These are phyloP conservation scores for Furculomyces boomerangus DNA, from an alignment of 371 early-diverging fungal genomes.

Conservation along the genomic window DNA sequence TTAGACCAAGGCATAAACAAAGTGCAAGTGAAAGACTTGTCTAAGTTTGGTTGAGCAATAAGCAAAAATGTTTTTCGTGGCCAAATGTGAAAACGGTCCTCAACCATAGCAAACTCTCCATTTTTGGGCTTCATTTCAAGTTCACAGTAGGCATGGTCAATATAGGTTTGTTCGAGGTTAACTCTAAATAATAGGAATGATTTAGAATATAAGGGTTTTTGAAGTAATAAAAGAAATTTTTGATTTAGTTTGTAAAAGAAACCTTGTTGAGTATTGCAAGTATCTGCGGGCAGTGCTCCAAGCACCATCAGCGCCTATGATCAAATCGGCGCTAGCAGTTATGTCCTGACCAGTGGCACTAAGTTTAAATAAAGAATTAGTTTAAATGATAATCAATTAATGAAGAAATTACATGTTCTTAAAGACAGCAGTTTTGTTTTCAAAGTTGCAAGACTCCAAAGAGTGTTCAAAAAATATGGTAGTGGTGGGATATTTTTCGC, in stretches of 20 bases:
- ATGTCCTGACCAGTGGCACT: conserved; percentile 12
- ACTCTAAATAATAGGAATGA: conserved; percentile 26
- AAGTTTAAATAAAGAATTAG: background rate
- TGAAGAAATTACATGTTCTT: background rate
- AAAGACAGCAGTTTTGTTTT: conserved; percentile 21
- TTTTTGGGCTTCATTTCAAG: conserved; percentile 50
- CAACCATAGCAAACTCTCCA: conserved; percentile 58
- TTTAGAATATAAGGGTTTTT: background rate
- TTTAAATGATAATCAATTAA: background rate
- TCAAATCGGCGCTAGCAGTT: conserved; percentile 43
- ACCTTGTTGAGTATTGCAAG: conserved; percentile 36
- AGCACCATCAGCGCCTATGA: conserved; percentile 93
- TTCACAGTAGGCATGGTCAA: conserved; percentile 83
- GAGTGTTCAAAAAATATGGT: conserved; percentile 42
- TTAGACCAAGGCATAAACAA: conserved; percentile 82
- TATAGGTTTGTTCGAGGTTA: conserved; percentile 71
- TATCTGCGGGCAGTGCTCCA: conserved; percentile 60
- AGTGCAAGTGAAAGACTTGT: conserved; percentile 87
- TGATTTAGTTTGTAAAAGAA: background rate
- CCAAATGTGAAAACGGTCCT: conserved; percentile 94
- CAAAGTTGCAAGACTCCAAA: conserved; percentile 39
- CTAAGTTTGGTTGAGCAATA: conserved; percentile 87
- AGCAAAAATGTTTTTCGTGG: conserved; percentile 87
- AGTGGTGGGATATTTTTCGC: background rate
- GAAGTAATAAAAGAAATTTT: background rate